These are phyloP conservation scores for Colletotrichum tropicicola DNA, from an alignment of 2,329 filamentous ascomycete species.

Conservation along the genomic window DNA sequence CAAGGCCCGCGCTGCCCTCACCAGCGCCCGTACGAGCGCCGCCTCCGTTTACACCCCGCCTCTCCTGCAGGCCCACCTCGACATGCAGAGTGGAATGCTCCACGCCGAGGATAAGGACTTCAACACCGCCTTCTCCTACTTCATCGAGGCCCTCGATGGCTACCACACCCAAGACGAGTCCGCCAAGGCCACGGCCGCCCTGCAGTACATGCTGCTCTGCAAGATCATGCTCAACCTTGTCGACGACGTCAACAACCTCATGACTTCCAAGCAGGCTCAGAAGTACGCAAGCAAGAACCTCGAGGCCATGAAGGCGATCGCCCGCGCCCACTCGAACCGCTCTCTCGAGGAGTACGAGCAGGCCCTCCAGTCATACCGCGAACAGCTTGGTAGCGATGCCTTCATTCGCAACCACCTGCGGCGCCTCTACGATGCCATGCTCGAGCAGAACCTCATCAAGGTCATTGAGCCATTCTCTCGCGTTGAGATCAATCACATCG, in stretches of 20 bases:
- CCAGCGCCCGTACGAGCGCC: conserved; percentile 91
- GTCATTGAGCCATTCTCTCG: conserved; percentile 98
- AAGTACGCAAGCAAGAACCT: conserved; percentile 96
- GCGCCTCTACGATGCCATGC: conserved; percentile 95
- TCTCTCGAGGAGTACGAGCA: conserved; percentile 97
- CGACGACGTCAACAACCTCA: conserved; percentile 94
- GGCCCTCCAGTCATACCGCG: conserved; percentile 87
- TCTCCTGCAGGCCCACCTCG: conserved; percentile 91
- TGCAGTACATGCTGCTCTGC: conserved; percentile 99
- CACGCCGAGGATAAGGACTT: conserved; percentile 99
- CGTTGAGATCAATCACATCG: conserved; percentile 96
- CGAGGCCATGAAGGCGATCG: conserved; percentile 99
- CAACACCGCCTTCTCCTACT: conserved; percentile 98
- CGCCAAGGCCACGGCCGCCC: conserved; percentile 89
- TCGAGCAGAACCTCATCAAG: conserved; percentile 99
- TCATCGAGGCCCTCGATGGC: conserved; percentile 97
- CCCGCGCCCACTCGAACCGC: conserved; percentile 92
- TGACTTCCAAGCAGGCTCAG: conserved; percentile 95
- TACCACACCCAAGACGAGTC: conserved; percentile 94
- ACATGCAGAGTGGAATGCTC: conserved; percentile 99
- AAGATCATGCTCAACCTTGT: conserved; percentile 99
- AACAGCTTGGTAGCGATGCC: conserved; percentile 91
- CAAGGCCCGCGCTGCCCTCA: conserved; percentile 94
- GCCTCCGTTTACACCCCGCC: conserved; percentile 98
- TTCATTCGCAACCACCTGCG: conserved; percentile 98